Evolutionary conservation across 2,329 filamentous ascomycete genomes (phyloP), one percentile per base, ranked within the genome.

Genomic region (Diaporthe nobilis): DNA sequence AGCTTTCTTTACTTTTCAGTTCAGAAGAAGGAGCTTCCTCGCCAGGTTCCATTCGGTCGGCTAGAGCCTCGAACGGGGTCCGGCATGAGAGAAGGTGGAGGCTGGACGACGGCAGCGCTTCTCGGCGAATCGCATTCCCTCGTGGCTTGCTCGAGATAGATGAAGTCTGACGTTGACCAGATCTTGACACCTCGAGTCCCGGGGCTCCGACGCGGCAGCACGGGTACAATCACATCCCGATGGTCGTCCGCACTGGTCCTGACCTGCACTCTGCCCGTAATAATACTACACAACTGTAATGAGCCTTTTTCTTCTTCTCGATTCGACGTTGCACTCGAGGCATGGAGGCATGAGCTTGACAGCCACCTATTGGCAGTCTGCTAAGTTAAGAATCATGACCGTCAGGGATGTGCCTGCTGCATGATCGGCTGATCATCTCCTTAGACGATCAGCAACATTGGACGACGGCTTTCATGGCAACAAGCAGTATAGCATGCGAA

Each of bases 91-190:
- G 31, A 57, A 37, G 15, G 22, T 34, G 67, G 58, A 53, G 57
- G 55, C 57, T 70, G 67, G 73, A 61, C 63, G 25, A 25, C 63
- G 51, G 73, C n/a, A 75, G 51, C 15, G 67, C 73, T 37, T 57
- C 57, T 68, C 57, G 39, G 22, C 42, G 55, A 70, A 39, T 67
- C 39, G 57, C 53, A 47, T 44, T 63, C 44, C 53, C n/a, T 49
- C 28, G 73, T 77, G 76, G 76, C 73, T 75, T 77, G 76, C 73
- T 31, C 70, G 73, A 77, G 73, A 74, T 77, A 77, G 49, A 77
- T 73, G 73, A 75, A 51, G 63, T 58, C 63, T 70, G 75, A 75
- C 61, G 73, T 58, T 60, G 47, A 57, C 39, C 42, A 55, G 42
- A 70, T 67, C 61, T 71, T 76, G 63, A 71, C 55, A 55, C 55